Conservation (phyloP, 2,329 filamentous ascomycete genomes). For the Pezicula carpinea region DNA sequence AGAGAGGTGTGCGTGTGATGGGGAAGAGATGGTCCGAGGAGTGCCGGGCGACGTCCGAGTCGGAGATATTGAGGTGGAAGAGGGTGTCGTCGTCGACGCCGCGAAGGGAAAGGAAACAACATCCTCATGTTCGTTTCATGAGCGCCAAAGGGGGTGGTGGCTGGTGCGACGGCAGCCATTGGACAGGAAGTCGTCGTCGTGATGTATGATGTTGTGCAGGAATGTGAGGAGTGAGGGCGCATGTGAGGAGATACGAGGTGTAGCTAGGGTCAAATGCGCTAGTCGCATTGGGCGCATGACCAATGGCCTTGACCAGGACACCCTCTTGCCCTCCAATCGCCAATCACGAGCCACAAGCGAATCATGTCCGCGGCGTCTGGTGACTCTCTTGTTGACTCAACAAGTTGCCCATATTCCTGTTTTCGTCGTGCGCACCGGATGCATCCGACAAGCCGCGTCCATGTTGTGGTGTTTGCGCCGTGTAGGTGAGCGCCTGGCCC, state of each 20-base stretch:
- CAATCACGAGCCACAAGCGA: constrained; percentile 15
- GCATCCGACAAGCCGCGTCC: constrained; percentile 18
- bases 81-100: too few relatives aligned
- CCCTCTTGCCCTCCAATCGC: constrained; percentile 16
- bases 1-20: too few relatives aligned
- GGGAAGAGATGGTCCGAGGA: too few relatives aligned
- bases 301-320: constrained; percentile 22
- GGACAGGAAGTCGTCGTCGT: not conserved
- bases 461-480: constrained; percentile 3
- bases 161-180: not conserved
- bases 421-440: constrained; percentile 18
- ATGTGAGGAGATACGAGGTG: constrained; percentile 16
- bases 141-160: not conserved
- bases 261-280: constrained; percentile 14
- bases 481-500: constrained; percentile 15
- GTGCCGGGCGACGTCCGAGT: too few relatives aligned
- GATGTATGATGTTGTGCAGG: constrained; percentile 2
- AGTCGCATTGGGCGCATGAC: constrained; percentile 21
- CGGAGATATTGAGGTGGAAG: too few relatives aligned
- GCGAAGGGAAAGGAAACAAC: too few relatives aligned
- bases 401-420: constrained; percentile 17
- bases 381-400: constrained; percentile 23
- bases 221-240: not conserved
- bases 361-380: constrained; percentile 26
- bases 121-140: not conserved